Evolutionary conservation across 805 yeast species (phyloP).

Genomic region (Zygoascus biomembranicola): DNA sequence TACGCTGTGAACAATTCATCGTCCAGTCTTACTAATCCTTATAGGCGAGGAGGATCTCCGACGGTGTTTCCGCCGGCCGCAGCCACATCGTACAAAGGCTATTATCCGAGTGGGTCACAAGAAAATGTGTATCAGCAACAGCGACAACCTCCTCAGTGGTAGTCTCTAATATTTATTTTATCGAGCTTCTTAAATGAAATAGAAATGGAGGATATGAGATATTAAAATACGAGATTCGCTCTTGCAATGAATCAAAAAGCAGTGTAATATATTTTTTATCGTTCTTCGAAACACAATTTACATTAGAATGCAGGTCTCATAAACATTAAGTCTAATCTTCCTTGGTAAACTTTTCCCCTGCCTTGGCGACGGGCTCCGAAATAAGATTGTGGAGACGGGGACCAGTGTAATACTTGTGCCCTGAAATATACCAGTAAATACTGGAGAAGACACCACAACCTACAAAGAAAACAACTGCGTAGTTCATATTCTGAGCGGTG

Average conservation of each 20-base stretch:
- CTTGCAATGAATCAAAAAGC: too few species aligned
- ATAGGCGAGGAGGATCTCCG: neutral
- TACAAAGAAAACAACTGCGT: constrained; percentile 58
- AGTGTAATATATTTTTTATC: too few species aligned
- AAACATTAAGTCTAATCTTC: neutral
- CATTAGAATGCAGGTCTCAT: too few species aligned
- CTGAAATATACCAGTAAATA: constrained; percentile 43
- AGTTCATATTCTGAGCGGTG: constrained; percentile 41
- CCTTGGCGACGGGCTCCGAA: constrained; percentile 9
- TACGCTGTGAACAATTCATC: neutral
- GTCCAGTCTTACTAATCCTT: neutral
- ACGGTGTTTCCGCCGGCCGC: constrained; percentile 8
- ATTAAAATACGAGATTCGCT: too few species aligned
- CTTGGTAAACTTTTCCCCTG: neutral
- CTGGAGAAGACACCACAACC: constrained; percentile 41
- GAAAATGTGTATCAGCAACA: neutral
- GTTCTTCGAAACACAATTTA: too few species aligned
- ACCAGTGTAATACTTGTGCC: constrained; percentile 16
- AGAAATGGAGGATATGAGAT: too few species aligned
- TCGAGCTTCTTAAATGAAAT: too few species aligned
- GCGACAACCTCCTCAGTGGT: neutral
- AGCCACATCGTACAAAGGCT: constrained; percentile 14
- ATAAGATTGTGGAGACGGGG: constrained; percentile 21
- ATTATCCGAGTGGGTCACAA: constrained; percentile 13
- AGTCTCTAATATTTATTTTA: neutral